Evolutionary conservation across 148 eudicot genomes (phyloP).

Genomic region (Camellia lanceoleosa): DNA sequence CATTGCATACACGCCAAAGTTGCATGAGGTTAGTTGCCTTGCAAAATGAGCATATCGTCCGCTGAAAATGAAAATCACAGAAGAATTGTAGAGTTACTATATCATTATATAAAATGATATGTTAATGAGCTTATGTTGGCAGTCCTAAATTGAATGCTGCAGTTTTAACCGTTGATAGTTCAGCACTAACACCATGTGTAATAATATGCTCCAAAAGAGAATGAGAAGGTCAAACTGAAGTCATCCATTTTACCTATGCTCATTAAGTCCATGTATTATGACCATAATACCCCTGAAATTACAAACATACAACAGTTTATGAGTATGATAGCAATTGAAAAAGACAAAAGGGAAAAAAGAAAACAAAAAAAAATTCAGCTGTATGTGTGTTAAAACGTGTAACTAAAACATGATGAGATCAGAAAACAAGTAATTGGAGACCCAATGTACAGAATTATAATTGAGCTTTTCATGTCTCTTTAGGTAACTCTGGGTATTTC

Average conservation of each 20-base stretch:
- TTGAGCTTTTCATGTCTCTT: too few species aligned
- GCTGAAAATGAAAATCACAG: constrained; percentile 37
- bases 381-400: neutral
- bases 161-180: neutral
- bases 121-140: neutral
- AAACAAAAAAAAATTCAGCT: neutral
- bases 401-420: neutral
- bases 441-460: neutral
- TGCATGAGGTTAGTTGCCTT: constrained; percentile 60
- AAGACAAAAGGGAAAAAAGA: neutral
- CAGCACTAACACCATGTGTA: neutral
- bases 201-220: neutral
- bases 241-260: constrained; percentile 63
- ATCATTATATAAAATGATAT: neutral
- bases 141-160: neutral
- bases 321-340: neutral
- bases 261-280: constrained; percentile 92
- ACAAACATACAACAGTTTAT: neutral
- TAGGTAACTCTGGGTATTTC: too few species aligned
- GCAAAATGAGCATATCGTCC: constrained; percentile 84
- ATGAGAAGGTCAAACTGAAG: neutral
- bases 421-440: neutral
- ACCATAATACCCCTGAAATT: constrained; percentile 85
- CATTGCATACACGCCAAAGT: constrained; percentile 84
- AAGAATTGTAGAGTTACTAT: neutral